Evolutionary conservation across 73 alveolate species (phyloP).

Genomic region (Uronychia binucleata): DNA sequence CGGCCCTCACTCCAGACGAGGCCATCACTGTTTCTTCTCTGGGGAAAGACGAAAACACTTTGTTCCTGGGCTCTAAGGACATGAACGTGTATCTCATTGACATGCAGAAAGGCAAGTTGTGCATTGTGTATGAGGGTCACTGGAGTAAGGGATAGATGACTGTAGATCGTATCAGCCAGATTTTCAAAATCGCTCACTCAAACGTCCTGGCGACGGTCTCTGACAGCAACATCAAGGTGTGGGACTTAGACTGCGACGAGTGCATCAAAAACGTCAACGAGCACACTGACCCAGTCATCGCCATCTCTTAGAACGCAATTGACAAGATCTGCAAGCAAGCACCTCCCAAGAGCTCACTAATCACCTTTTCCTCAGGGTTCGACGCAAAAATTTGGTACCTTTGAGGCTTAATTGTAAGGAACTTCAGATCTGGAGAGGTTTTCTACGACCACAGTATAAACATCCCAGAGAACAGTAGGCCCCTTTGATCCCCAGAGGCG

Average conservation of each 20-base stretch:
- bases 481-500: neutral
- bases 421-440: constrained; percentile 53
- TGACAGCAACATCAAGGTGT: constrained; percentile 66
- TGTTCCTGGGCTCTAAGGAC: constrained; percentile 66
- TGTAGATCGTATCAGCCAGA: constrained; percentile 17
- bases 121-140: constrained; percentile 73
- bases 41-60: constrained; percentile 65
- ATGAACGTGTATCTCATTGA: constrained; percentile 66
- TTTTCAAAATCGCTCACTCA: constrained; percentile 34
- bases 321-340: neutral
- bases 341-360: constrained; percentile 35
- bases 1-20: constrained; percentile 18
- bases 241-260: constrained; percentile 71
- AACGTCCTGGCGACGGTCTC: constrained; percentile 51
- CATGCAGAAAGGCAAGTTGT: constrained; percentile 60
- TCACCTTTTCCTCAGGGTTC: constrained; percentile 45
- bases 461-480: neutral
- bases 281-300: constrained; percentile 36
- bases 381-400: constrained; percentile 38
- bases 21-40: constrained; percentile 55
- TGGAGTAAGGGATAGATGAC: constrained; percentile 43
- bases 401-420: constrained; percentile 7
- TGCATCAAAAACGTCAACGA: constrained; percentile 67
- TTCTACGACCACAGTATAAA: constrained; percentile 16
- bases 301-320: constrained; percentile 4